These are phyloP conservation scores for Tephrocybe sp. DNA, from an alignment of 768 basidiomycete genomes.

Conservation along the genomic window DNA sequence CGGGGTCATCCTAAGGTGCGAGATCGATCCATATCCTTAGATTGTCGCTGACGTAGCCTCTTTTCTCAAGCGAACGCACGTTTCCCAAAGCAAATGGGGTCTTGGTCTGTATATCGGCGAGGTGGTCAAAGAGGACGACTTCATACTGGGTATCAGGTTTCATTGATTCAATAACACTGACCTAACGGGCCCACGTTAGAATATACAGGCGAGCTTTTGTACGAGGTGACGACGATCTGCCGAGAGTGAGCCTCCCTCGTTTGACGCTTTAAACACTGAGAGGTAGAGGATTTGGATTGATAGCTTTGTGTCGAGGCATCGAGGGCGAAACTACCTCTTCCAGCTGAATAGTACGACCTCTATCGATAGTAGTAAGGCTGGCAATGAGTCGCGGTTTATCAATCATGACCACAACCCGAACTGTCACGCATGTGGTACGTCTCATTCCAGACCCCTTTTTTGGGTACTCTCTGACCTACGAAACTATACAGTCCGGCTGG, in stretches of 20 bases:
- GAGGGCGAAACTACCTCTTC: constrained; percentile 63
- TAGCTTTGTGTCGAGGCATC: constrained; percentile 46
- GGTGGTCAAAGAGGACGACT: constrained; percentile 39
- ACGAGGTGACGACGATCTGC: constrained; percentile 44
- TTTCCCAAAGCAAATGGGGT: constrained; percentile 47
- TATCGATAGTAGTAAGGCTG: constrained; percentile 56
- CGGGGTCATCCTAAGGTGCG: constrained; percentile 42
- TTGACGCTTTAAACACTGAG: neutral
- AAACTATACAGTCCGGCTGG: constrained; percentile 43
- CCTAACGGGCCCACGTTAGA: constrained; percentile 36
- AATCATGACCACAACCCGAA: constrained; percentile 56
- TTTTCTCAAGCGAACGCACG: too few species aligned
- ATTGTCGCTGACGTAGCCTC: too few species aligned
- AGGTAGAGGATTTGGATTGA: neutral
- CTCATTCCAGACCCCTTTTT: neutral
- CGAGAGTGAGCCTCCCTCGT: constrained; percentile 41
- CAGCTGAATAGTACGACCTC: constrained; percentile 43
- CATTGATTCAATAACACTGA: neutral
- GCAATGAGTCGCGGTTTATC: constrained; percentile 68
- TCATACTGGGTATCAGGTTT: constrained; percentile 43
- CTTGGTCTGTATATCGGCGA: constrained; percentile 56
- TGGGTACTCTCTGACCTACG: neutral
- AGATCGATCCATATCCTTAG: too few species aligned
- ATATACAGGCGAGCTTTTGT: constrained; percentile 65
- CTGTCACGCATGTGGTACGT: constrained; percentile 45